phyloP scores from a whole-genome alignment of 2,329 filamentous ascomycete species.

The Hypoxylon sp. region DNA sequence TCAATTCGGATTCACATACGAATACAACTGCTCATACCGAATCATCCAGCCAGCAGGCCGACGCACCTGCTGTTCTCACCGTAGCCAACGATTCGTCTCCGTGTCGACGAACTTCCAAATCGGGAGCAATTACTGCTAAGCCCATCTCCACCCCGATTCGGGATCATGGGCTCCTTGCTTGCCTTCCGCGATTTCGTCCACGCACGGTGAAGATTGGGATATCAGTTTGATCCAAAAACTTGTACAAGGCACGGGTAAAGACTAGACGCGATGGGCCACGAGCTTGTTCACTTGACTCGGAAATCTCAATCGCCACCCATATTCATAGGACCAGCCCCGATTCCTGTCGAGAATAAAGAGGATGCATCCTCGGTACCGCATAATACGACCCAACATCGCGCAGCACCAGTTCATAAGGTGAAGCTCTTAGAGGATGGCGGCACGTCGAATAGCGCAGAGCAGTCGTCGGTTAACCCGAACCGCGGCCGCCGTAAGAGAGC shows the following conservation, averaged over 20 bases:
- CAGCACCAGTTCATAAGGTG: no score
- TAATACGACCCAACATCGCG: conserved; percentile 3
- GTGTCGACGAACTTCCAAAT: conserved; percentile 14
- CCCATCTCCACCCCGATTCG: conserved; percentile 28
- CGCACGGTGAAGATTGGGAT: conserved; percentile 33
- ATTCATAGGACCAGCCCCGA: conserved; percentile 20
- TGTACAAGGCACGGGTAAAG: conserved; percentile 19
- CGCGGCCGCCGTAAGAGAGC: conserved; percentile 36
- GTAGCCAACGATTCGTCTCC: conserved; percentile 5
- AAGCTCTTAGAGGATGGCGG: conserved; percentile 16
- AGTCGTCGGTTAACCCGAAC: conserved; percentile 11
- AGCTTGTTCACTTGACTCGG: conserved; percentile 31
- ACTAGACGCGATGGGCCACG: conserved; percentile 30
- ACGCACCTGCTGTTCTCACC: no score
- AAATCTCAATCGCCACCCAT: conserved; percentile 27
- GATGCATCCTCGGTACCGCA: conserved; percentile 15
- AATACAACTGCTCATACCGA: background rate
- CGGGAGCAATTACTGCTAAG: conserved; percentile 14
- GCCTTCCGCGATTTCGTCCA: conserved; percentile 28
- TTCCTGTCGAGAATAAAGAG: conserved; percentile 15
- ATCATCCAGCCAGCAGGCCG: background rate
- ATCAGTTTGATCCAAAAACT: conserved; percentile 10
- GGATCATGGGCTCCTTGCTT: conserved; percentile 38
- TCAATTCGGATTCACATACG: no score
- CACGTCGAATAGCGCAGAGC: conserved; percentile 19